Conservation (phyloP, 2,329 filamentous ascomycete species). For the Fusarium papillatum region DNA sequence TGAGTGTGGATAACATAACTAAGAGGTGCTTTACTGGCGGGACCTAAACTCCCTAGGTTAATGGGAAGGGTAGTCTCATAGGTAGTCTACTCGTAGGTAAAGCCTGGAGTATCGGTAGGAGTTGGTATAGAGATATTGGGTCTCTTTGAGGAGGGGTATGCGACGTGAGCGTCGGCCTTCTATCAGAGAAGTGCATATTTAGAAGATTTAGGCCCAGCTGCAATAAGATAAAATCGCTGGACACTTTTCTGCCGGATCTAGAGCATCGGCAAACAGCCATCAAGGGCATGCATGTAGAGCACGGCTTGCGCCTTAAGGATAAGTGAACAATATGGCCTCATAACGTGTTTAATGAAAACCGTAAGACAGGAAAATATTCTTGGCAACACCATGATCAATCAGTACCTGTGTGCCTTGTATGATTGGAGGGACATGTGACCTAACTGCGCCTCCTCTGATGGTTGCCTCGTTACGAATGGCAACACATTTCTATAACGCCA, state of each 20-base stretch:
- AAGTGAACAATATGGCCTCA: too few relatives aligned
- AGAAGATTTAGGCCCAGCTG: too few relatives aligned
- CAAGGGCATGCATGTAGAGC: too few relatives aligned
- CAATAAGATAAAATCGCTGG: too few relatives aligned
- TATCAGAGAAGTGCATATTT: constrained; percentile 37
- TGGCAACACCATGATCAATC: too few relatives aligned
- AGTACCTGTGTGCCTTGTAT: too few relatives aligned
- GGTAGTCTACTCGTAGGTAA: constrained; percentile 29
- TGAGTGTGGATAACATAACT: constrained; percentile 45
- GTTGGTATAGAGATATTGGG: constrained; percentile 27
- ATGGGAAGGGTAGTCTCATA: constrained; percentile 31
- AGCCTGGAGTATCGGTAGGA: constrained; percentile 11
- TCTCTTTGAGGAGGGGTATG: constrained; percentile 21
- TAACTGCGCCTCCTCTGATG: not conserved
- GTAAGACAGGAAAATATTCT: too few relatives aligned
- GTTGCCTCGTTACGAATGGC: not conserved
- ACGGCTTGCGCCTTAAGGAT: too few relatives aligned
- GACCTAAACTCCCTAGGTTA: constrained; percentile 30
- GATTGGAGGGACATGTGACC: not conserved
- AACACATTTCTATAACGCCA: not conserved
- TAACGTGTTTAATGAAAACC: too few relatives aligned
- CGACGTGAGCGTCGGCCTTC: constrained; percentile 25
- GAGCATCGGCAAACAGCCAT: too few relatives aligned
- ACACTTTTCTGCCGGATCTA: too few relatives aligned
- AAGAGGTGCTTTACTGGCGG: constrained; percentile 43